phyloP scores from a whole-genome alignment of 1,284 basidiomycete genomes.

The Puccinia polysora region DNA sequence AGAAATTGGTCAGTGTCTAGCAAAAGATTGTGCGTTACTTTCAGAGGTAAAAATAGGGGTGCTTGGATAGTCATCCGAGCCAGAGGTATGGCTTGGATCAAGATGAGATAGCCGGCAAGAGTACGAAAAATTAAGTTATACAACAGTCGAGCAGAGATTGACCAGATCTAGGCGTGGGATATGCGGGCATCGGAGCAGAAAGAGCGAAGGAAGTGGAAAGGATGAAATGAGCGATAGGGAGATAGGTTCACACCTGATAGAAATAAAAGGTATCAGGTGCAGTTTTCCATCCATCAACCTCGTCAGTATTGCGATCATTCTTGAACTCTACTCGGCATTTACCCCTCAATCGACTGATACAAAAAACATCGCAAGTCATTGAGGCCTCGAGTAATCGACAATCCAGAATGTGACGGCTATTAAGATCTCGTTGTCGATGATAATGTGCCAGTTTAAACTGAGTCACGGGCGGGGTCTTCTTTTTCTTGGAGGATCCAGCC shows the following conservation, averaged over 20 bases:
- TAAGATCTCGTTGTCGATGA: constrained; percentile 42
- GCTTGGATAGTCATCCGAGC: no score
- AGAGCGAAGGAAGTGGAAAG: neutral
- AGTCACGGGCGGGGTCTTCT: constrained; percentile 17
- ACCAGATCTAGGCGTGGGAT: neutral
- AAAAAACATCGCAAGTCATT: constrained; percentile 43
- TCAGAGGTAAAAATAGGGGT: no score
- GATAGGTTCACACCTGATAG: constrained; percentile 26
- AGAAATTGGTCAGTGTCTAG: neutral
- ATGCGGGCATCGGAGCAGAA: neutral
- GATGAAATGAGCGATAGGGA: neutral
- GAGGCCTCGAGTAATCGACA: constrained; percentile 41
- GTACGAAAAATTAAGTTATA: no score
- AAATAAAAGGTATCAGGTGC: constrained; percentile 43
- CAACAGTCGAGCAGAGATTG: neutral
- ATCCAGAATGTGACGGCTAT: constrained; percentile 42
- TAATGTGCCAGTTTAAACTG: constrained; percentile 41
- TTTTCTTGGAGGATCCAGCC: constrained; percentile 17
- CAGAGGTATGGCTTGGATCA: neutral
- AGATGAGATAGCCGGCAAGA: no score
- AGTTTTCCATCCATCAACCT: constrained; percentile 36
- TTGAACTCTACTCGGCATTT: constrained; percentile 41
- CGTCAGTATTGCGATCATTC: constrained; percentile 34
- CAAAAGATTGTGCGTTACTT: neutral
- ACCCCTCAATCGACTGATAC: constrained; percentile 39